A percentile compares a stretch with the other conserved stretches of the same genome.
Evolutionary conservation across 495 filamentous ascomycete genomes (phyloP).

Genomic region (Bathelium albidoporum): DNA sequence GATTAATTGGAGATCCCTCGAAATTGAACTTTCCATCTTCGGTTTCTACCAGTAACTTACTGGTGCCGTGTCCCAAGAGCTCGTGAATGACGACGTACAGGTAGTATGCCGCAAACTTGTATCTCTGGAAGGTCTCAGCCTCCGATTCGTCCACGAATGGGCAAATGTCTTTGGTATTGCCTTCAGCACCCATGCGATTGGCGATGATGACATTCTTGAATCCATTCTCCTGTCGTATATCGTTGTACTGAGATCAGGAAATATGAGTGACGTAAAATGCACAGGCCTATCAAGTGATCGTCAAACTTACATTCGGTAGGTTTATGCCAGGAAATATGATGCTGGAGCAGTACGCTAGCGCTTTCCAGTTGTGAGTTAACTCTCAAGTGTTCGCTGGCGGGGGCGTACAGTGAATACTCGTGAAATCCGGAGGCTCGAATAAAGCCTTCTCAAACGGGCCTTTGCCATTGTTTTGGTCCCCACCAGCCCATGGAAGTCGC

Average conservation of each 20-base stretch:
- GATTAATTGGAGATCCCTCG: slow-evolving; percentile 34
- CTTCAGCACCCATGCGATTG: slow-evolving; percentile 36
- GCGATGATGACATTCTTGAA: slow-evolving; percentile 43
- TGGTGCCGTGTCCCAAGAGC: slow-evolving; percentile 39
- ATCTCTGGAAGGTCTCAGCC: slow-evolving; percentile 28
- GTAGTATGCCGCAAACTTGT: slow-evolving; percentile 34
- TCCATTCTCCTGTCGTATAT: slow-evolving; percentile 37
- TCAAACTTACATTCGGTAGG: slow-evolving; percentile 33
- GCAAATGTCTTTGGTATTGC: slow-evolving; percentile 23
- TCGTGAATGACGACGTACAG: slow-evolving; percentile 38
- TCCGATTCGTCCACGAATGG: slow-evolving; percentile 34
- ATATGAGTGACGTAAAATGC: background rate
- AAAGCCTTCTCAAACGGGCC: slow-evolving; percentile 36
- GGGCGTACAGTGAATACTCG: slow-evolving; percentile 32
- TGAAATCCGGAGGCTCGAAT: slow-evolving; percentile 36
- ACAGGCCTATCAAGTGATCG: background rate
- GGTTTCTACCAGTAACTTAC: slow-evolving; percentile 23
- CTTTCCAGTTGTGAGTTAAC: background rate
- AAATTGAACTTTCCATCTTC: slow-evolving; percentile 37
- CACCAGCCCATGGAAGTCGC: slow-evolving; percentile 31
- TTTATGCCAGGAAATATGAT: slow-evolving; percentile 36
- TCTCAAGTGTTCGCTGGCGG: background rate
- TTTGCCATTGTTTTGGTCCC: slow-evolving; percentile 29
- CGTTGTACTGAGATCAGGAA: slow-evolving; percentile 32
- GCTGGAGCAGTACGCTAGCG: slow-evolving; percentile 35